Base-by-base conservation (phyloP, 768 basidiomycete species). In the Ephemerocybe angulata region DNA sequence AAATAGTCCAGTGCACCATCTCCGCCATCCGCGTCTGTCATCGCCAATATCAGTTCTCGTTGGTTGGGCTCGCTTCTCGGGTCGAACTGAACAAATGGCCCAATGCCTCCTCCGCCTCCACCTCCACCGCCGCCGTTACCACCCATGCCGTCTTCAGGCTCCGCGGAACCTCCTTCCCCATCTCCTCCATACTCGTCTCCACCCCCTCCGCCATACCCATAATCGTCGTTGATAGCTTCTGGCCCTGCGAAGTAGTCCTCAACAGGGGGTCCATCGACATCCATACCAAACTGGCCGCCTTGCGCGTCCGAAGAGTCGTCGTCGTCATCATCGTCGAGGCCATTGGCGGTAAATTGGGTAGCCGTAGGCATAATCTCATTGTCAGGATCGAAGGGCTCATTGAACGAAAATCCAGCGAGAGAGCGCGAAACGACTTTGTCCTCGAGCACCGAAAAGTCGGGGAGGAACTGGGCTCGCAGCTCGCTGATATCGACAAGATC, bases 1-100 rank as follows among this genome's bases (percentile, higher is more conserved):
- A 98, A 97, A 69, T 96, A 97, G 63, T 95, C 93, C 54, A 89
- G 83, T 54, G 78, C 81, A 2, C 79, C 84, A 3, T 73, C 76
- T n/a, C 76, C 79, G 6, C 69, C 76, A 58, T 80, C 74, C 2
- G 74, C 80, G 48, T 85, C 83, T 3, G 83, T 84, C 85, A 97
- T 90, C 0, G 90, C 90, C 79, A 98, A 82, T 48, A 94, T 81
- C 27, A 96, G 75, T 59, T 93, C 90, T 4, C 87, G 79, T 54
- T 90, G 85, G 59, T 84, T 87, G 6, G 87, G 86, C 41, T 79
- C 76, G n/a, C 78, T 76, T 33, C 89, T 78, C 7, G 94, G 94
- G 68, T 98, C 94, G 65, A 96, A 99, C 1, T 90, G 85, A 12
- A 86, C 82, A 55, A 83, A 82, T 5, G 73, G 72, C 3, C 81